Evolutionary conservation across 306 rosid genomes (phyloP).

Genomic region (Ormosia emarginata): DNA sequence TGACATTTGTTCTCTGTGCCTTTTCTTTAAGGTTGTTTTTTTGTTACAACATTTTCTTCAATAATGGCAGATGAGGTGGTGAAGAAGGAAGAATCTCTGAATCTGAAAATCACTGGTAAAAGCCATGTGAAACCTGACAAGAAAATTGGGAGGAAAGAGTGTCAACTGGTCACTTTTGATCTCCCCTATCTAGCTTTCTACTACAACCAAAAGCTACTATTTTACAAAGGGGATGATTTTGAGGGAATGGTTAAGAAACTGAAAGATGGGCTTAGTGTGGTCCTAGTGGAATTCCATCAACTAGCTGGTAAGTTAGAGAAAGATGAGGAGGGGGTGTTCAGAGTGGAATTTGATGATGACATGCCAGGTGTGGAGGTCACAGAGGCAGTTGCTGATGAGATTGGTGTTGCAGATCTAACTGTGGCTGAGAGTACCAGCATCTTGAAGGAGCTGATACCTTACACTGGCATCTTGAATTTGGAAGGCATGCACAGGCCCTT

Average conservation of each 20-base stretch:
- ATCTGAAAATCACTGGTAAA: conserved; percentile 52
- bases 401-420: conserved; percentile 55
- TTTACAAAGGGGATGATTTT: conserved; percentile 61
- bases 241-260: conserved; percentile 60
- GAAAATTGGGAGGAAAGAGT: conserved; percentile 65
- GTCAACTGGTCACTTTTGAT: conserved; percentile 79
- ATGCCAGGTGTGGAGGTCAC: conserved; percentile 66
- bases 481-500: conserved; percentile 82
- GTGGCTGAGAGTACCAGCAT: conserved; percentile 53
- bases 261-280: conserved; percentile 62
- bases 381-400: conserved; percentile 61
- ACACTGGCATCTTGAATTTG: conserved; percentile 64
- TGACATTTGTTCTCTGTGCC: neutral
- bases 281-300: conserved; percentile 68
- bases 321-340: conserved; percentile 86
- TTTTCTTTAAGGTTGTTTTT: neutral
- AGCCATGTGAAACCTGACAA: conserved; percentile 57
- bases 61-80: conserved; percentile 46
- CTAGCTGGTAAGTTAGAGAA: conserved; percentile 82
- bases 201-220: conserved; percentile 86
- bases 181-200: conserved; percentile 89
- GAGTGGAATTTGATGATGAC: conserved; percentile 70
- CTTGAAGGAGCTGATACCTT: conserved; percentile 71
- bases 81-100: conserved; percentile 28
- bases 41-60: neutral